Evolutionary conservation across 805 yeast genomes (phyloP).

Genomic region (Ogataea wickerhamii): DNA sequence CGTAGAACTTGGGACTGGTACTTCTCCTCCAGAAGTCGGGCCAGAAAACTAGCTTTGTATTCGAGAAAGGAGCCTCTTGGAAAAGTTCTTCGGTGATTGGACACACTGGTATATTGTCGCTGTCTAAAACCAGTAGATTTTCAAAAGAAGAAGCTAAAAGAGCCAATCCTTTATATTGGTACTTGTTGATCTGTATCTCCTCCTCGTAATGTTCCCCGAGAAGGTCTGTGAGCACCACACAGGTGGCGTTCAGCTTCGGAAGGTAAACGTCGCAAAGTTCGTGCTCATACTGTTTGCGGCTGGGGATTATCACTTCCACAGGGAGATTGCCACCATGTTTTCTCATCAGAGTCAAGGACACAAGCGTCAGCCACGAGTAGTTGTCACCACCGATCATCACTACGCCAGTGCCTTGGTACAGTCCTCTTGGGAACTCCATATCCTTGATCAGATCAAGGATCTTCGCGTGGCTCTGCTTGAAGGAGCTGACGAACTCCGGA

Average conservation of each 20-base stretch:
- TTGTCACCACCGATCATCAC: constrained; percentile 64
- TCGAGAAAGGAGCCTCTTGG: constrained; percentile 39
- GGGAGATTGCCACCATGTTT: constrained; percentile 47
- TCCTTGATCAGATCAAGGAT: constrained; percentile 42
- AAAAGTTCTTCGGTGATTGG: constrained; percentile 54
- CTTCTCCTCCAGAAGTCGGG: constrained; percentile 68
- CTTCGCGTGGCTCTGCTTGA: constrained; percentile 43
- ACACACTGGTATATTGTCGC: constrained; percentile 44
- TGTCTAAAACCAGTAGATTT: constrained; percentile 42
- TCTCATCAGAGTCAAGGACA: constrained; percentile 44
- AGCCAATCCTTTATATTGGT: constrained; percentile 37
- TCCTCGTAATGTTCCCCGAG: constrained; percentile 30
- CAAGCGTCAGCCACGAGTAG: constrained; percentile 47
- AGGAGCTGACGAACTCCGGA: constrained; percentile 37
- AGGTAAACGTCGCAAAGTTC: constrained; percentile 37
- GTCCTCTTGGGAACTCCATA: constrained; percentile 24
- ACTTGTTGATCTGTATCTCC: constrained; percentile 27
- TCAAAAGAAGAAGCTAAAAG: constrained; percentile 45
- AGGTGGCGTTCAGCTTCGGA: constrained; percentile 39
- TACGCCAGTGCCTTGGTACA: constrained; percentile 51
- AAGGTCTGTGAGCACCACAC: constrained; percentile 38
- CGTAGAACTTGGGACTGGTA: constrained; percentile 55
- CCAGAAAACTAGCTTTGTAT: constrained; percentile 54
- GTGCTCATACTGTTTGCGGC: constrained; percentile 35
- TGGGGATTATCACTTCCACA: constrained; percentile 39